phyloP scores from a whole-genome alignment of 2,329 filamentous ascomycete genomes.

The Penicillium sp. region DNA sequence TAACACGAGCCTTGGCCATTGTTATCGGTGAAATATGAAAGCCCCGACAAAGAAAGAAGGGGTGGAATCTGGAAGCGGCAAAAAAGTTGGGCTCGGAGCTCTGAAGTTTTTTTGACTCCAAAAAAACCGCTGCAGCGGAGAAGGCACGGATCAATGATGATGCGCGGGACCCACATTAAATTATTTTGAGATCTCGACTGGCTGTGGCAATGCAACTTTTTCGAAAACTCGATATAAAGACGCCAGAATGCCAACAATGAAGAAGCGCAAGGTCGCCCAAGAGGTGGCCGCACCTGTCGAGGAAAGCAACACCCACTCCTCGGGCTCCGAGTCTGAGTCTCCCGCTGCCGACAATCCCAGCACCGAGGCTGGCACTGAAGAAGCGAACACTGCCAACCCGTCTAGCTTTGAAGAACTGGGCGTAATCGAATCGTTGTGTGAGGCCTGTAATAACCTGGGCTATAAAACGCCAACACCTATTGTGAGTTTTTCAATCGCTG shows the following conservation, averaged over 20 bases:
- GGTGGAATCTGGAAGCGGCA: conserved; percentile 9
- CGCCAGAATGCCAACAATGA: conserved; percentile 41
- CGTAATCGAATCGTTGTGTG: conserved; percentile 82
- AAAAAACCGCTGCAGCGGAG: conserved; percentile 40
- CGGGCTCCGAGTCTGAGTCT: conserved; percentile 20
- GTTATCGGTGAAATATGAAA: conserved; percentile 12
- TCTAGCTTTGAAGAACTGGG: conserved; percentile 61
- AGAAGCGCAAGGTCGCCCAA: conserved; percentile 46
- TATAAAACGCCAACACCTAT: conserved; percentile 90
- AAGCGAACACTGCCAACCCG: conserved; percentile 7
- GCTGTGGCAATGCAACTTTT: conserved; percentile 12
- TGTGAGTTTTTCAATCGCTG: conserved; percentile 3
- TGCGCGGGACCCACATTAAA: conserved; percentile 40
- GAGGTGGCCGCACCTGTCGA: conserved; percentile 26
- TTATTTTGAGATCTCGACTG: conserved; percentile 27
- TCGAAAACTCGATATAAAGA: neutral
- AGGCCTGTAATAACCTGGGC: conserved; percentile 80
- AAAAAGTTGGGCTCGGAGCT: conserved; percentile 25
- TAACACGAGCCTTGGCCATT: conserved; percentile 81
- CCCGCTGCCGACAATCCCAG: conserved; percentile 12
- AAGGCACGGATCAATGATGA: conserved; percentile 42
- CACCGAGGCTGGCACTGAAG: conserved; percentile 13
- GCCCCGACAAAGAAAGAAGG: conserved; percentile 7
- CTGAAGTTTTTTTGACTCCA: conserved; percentile 36
- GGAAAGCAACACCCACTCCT: conserved; percentile 28